These are phyloP conservation scores for Magnaporthiopsis poae DNA, from an alignment of 2,329 filamentous ascomycete species.

Conservation along the genomic window DNA sequence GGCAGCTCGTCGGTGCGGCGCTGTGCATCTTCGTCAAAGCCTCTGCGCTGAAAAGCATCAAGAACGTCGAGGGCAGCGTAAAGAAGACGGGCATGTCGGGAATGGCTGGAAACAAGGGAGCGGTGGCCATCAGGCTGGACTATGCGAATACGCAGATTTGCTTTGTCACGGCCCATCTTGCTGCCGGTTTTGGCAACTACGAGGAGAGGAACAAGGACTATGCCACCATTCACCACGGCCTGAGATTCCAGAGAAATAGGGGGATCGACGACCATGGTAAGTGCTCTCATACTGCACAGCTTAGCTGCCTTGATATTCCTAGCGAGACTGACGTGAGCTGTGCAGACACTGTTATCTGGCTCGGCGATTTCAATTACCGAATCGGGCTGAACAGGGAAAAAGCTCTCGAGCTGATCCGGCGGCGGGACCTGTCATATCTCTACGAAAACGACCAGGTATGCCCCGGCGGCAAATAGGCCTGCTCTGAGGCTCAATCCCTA, in stretches of 20 bases:
- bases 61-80: constrained; percentile 90
- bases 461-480: constrained; percentile 29
- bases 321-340: constrained; percentile 16
- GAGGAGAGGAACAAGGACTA: constrained; percentile 94
- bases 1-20: constrained; percentile 88
- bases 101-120: constrained; percentile 96
- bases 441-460: constrained; percentile 75
- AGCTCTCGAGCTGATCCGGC: constrained; percentile 63
- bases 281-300: neutral
- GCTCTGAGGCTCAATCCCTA: neutral
- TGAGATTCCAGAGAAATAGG: constrained; percentile 83
- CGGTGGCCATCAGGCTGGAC: constrained; percentile 90
- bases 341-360: constrained; percentile 71
- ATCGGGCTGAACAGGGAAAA: constrained; percentile 75
- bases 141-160: constrained; percentile 88
- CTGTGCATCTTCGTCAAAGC: constrained; percentile 83
- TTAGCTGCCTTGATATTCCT: neutral
- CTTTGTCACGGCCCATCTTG: constrained; percentile 91
- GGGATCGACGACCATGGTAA: constrained; percentile 71
- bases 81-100: constrained; percentile 94
- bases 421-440: constrained; percentile 62
- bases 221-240: constrained; percentile 71
- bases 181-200: constrained; percentile 91
- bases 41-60: constrained; percentile 68
- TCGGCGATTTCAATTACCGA: constrained; percentile 96